Conservation (phyloP, 2,329 filamentous ascomycete species). For the Fusarium staphyleae region DNA sequence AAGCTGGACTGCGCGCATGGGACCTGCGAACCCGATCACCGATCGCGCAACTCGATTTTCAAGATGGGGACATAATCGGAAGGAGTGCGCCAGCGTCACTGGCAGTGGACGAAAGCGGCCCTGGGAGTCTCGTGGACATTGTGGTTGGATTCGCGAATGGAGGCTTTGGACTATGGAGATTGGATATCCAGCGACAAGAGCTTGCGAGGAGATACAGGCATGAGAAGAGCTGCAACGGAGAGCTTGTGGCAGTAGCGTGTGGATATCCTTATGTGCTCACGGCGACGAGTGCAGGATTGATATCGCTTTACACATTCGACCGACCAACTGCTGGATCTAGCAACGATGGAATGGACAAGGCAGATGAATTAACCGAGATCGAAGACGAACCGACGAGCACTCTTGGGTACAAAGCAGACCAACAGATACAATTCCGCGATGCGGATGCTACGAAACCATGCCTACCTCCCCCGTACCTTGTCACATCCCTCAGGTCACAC, state of each 20-base stretch:
- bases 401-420: neutral
- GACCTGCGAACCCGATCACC: constrained; percentile 69
- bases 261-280: constrained; percentile 79
- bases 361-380: constrained; percentile 4
- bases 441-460: neutral
- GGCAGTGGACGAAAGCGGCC: constrained; percentile 65
- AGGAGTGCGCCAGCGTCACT: constrained; percentile 65
- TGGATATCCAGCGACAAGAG: constrained; percentile 54
- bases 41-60: constrained; percentile 58
- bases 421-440: neutral
- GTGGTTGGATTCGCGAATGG: constrained; percentile 76
- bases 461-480: constrained; percentile 52
- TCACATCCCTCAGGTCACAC: constrained; percentile 82
- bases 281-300: constrained; percentile 74
- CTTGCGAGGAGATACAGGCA: constrained; percentile 65
- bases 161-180: constrained; percentile 72
- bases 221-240: constrained; percentile 66
- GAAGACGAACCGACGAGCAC: neutral
- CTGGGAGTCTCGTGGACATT: constrained; percentile 61
- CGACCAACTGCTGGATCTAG: constrained; percentile 16
- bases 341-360: constrained; percentile 7
- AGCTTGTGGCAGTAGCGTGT: constrained; percentile 74
- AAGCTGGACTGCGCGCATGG: constrained; percentile 80
- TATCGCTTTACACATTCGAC: constrained; percentile 78
- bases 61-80: constrained; percentile 25